Evolutionary conservation across 768 basidiomycete species (phyloP), one percentile per base, ranked within the genome.

Genomic region (Suillus tomentosus): DNA sequence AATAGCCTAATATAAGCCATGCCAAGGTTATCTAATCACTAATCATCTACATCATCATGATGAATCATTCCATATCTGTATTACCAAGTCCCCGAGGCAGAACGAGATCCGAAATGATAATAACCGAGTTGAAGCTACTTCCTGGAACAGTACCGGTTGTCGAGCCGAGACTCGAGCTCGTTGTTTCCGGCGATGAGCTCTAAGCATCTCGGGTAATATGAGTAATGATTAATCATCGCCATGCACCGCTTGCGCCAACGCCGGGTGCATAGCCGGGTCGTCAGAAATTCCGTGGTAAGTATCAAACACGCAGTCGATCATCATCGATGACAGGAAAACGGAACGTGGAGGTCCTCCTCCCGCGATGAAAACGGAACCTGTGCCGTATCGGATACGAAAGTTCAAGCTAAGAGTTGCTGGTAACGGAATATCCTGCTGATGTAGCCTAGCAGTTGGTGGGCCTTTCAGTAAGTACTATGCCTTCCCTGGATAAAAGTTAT

Each of bases 71-170:
- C 27, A 15, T 17, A 53, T 53, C 3, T 4, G 8, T 10, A 4
- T 9, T 17, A 31, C 4, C 27, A 31, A 53, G 51, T 15, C 3
- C 10, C 19, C 10, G 10, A 54, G 11, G 53, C 53, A 54, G 48
- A 14, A 22, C 48, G 22, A 53, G 27, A 53, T 53, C 51, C 51
- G 51, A 53, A 4, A 53, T 53, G 51, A 53, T 53, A 53, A 53
- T 51, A 51, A 17, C 50, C 27, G 50, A 9, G 8, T 9, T 51
- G 15, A 3, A 27, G 47, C 3, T 24, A 24, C 24, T 27, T 51
- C 15, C 15, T 31, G 15, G 17, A 24, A 24, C 2, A 10, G 3
- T 3, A 11, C 51, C 51, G 51, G 51, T 11, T 19, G 10, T 5
- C 10, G 17, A 53, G 17, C 31, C 27, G 10, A 5, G 10, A 34